Evolutionary conservation across 2,329 filamentous ascomycete species (phyloP), one percentile per base, ranked within the genome.

Genomic region (Trichoderma polysporum): DNA sequence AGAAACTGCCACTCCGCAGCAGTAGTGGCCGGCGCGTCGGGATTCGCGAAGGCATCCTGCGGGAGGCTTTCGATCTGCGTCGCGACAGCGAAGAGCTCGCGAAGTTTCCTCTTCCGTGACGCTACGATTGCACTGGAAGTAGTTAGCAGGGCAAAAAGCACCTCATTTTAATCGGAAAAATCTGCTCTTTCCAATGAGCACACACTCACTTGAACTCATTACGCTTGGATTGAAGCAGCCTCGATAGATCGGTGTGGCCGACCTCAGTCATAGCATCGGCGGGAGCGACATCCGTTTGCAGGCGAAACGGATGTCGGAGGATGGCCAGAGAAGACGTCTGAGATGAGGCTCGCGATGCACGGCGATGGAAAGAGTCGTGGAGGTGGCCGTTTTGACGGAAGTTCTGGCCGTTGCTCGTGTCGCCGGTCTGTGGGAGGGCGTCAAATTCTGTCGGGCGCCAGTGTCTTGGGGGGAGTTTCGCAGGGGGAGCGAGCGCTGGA

Each of bases 91-190:
- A 91, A 97, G 74, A 97, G 86, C 83, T 95, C 91, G 79, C 90
- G 90, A 78, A 97, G 86, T 85, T 96, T 96, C 80, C 92, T 90
- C 87, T 96, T 95, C 81, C 92, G 91, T 85, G 91, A 92, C 80
- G 85, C 86, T 84, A 91, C 87, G 86, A 90, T 89, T 86, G 86
- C 84, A 81, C 88, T 91, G 77, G 68, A 72, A 69, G 69, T 27
- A 47, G 76, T 86, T 70, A 87, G 79, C 75, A 84, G 66, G 67
- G 68, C 75, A 60, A 80, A 81, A 79, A 74, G 73, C 65, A 76
- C 71, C 85, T 81, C 77, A 72, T 79, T 78, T 72, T 75, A 73
- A 83, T 83, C 81, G 81, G 80, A 82, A 82, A 81, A 83, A 76
- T 76, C 72, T 71, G 79, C 80, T 80, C 82, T 82, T 80, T 84